Percentiles rank a stretch among this genome's conserved stretches.
These are phyloP conservation scores for Spathaspora sp. DNA, from an alignment of 1,139 yeast genomes.

Conservation along the genomic window DNA sequence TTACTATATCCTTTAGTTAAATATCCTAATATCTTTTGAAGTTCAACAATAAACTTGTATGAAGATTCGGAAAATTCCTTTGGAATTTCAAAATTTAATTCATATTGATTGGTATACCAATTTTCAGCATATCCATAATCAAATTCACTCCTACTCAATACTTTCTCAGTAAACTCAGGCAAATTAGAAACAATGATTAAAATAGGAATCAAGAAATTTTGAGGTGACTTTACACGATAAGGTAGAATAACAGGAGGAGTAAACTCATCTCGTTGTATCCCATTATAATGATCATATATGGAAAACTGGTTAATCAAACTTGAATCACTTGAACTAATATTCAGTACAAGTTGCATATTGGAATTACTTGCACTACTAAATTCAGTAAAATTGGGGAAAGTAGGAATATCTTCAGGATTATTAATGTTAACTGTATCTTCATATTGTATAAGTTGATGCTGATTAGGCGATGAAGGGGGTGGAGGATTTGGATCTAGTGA, in stretches of 20 bases:
- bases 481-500: constrained; percentile 2
- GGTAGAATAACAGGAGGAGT: constrained; percentile 14
- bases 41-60: constrained; percentile 18
- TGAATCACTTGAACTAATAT: neutral
- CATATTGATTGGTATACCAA: constrained; percentile 17
- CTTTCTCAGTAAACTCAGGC: constrained; percentile 17
- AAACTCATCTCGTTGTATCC: constrained; percentile 6
- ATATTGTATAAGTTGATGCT: constrained; percentile 11
- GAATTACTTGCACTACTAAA: neutral
- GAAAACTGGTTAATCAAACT: neutral
- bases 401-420: constrained; percentile 21
- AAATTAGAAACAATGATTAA: constrained; percentile 26
- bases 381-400: constrained; percentile 4
- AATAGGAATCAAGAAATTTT: constrained; percentile 28
- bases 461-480: constrained; percentile 6
- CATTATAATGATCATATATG: constrained; percentile 7
- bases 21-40: constrained; percentile 25
- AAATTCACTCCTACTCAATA: constrained; percentile 12
- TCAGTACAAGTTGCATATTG: neutral
- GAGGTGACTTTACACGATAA: constrained; percentile 10
- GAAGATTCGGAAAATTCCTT: constrained; percentile 8
- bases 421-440: constrained; percentile 18
- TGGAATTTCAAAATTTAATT: constrained; percentile 10
- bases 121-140: constrained; percentile 17
- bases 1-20: constrained; percentile 16